Conservation (phyloP, 2,329 filamentous ascomycete genomes). For the Metarhizium rileyi region DNA sequence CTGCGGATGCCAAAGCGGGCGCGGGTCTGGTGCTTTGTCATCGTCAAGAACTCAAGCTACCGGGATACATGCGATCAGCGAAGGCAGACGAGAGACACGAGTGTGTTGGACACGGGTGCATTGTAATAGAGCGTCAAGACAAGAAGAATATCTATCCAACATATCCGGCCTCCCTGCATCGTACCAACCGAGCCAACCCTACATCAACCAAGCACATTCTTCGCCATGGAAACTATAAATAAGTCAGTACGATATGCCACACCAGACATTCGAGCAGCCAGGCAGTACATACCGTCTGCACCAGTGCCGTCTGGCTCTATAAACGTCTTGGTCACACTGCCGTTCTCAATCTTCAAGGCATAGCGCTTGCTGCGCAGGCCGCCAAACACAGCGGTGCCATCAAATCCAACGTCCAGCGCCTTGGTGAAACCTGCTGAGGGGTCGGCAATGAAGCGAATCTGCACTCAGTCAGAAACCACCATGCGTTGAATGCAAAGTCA, state of each 20-base stretch:
- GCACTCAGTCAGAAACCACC: background rate
- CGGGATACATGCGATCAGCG: too few species aligned
- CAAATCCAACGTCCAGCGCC: slow-evolving; percentile 74
- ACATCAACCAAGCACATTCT: slow-evolving; percentile 33
- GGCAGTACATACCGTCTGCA: slow-evolving; percentile 49
- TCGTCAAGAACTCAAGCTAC: too few species aligned
- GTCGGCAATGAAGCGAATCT: slow-evolving; percentile 87
- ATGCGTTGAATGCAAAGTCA: background rate
- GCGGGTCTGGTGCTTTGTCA: too few species aligned
- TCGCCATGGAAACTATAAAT: slow-evolving; percentile 37
- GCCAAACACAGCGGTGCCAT: slow-evolving; percentile 71
- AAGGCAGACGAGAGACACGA: too few species aligned
- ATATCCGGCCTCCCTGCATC: background rate
- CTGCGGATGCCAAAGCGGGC: too few species aligned
- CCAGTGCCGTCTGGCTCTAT: slow-evolving; percentile 87
- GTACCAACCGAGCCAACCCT: background rate
- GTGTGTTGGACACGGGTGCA: too few species aligned
- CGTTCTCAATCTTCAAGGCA: slow-evolving; percentile 71
- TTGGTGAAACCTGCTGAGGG: slow-evolving; percentile 71
- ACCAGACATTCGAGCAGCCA: background rate
- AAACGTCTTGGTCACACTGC: slow-evolving; percentile 71
- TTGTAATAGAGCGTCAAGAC: too few species aligned
- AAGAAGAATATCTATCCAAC: background rate
- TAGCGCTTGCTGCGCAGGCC: slow-evolving; percentile 79
- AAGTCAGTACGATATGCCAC: background rate